Evolutionary conservation across 495 filamentous ascomycete species (phyloP), one percentile per base, ranked within the genome.

Genomic region (Xylaria intraflava): DNA sequence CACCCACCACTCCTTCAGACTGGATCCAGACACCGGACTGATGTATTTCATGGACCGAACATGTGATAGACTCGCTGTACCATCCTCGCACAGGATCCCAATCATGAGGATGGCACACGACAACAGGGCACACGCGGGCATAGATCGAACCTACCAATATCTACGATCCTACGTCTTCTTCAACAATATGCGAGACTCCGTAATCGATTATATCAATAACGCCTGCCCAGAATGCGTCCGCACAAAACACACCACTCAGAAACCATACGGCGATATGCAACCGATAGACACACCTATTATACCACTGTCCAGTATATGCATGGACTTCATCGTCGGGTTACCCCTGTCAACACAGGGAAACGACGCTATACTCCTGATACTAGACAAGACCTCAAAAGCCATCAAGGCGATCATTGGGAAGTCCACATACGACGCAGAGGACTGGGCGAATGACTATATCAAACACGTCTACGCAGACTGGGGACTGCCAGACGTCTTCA

Each of bases 401-500:
- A 24, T 42, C 1, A 42, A 42, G 16, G 3, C 5, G 2, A 16
- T 51, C 2, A 29, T 51, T 6, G 48, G 48, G 2, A 40, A 41
- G 19, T n/a, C 17, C 3, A 41, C 48, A 40, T 23, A 26, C 12
- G 30, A 7, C n/a, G n/a, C 48, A 6, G 31, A 24, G 16, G 36
- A 39, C 10, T 51, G 48, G 48, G 48, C 48, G 1, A 2, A 12
- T 6, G 14, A 2, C 6, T 51, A 51, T 12, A 27, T 51, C 10
- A 24, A 1, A 4, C 7, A 24, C 14, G n/a, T 51, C 11, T 51
- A 51, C 48, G 6, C 48, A 1, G 31, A 51, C n/a, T 51, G 31
- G 33, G 48, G 48, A 1, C 40, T 51, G 4, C 48, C 48, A 1
- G 48, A 41, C 26, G 24, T 6, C 3, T 51, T 51, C 35, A 51